A percentile compares a stretch with the other conserved stretches of the same genome.
phyloP scores from a whole-genome alignment of 225 moss, liverwort and hornwort species.

The Rhytidiadelphus loreus region DNA sequence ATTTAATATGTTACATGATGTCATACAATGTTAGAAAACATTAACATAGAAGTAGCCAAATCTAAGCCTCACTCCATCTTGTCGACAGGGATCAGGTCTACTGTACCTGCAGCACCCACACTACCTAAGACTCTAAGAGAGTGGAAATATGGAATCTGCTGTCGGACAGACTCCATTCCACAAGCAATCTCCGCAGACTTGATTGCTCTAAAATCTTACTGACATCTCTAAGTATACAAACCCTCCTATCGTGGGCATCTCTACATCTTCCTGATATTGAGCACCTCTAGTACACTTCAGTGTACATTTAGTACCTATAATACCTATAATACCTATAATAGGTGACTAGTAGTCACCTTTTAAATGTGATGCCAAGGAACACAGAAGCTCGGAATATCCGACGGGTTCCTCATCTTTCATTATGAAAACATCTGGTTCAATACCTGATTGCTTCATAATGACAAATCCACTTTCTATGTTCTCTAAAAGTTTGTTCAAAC shows the following conservation, averaged over 20 bases:
- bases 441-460: not conserved
- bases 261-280: not conserved
- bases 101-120: not conserved
- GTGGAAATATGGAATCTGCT: not conserved
- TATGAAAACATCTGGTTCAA: not conserved
- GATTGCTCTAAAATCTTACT: not conserved
- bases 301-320: too few species aligned
- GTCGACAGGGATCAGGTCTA: not conserved
- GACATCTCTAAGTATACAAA: not conserved
- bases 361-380: not conserved
- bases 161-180: not conserved
- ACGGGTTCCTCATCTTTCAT: not conserved
- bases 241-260: not conserved
- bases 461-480: not conserved
- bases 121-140: not conserved
- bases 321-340: too few species aligned
- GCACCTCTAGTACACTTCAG: not conserved
- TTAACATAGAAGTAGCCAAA: not conserved
- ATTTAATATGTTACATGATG: not conserved
- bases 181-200: not conserved
- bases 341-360: not conserved
- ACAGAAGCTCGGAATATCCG: not conserved
- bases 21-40: not conserved
- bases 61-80: not conserved
- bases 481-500: not conserved